Conservation (phyloP, 2,329 filamentous ascomycete genomes). For the Periconia sp. region DNA sequence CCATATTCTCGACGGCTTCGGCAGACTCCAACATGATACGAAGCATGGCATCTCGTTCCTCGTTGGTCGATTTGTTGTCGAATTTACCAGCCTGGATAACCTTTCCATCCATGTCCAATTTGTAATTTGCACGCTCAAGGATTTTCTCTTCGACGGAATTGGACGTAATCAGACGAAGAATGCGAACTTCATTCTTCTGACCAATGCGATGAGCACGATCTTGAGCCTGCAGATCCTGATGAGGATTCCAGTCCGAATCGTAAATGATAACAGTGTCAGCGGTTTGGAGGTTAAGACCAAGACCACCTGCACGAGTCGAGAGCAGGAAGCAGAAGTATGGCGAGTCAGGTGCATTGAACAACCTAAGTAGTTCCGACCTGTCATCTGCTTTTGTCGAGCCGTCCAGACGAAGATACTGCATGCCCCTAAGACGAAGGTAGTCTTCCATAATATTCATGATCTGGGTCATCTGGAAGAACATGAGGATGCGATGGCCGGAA, state of each 20-base stretch:
- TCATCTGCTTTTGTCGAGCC: conserved; percentile 98
- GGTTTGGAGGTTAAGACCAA: conserved; percentile 95
- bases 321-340: conserved; percentile 97
- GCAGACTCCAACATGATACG: conserved; percentile 88
- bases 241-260: conserved; percentile 99
- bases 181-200: conserved; percentile 99
- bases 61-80: conserved; percentile 98
- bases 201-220: conserved; percentile 99
- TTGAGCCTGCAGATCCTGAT: conserved; percentile 98
- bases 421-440: conserved; percentile 81
- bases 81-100: conserved; percentile 99
- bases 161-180: conserved; percentile 91
- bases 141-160: conserved; percentile 99
- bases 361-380: conserved; percentile 83
- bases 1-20: conserved; percentile 71
- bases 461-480: conserved; percentile 99
- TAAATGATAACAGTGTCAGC: conserved; percentile 99
- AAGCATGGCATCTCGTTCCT: conserved; percentile 95
- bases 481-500: conserved; percentile 91
- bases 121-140: conserved; percentile 93
- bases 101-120: conserved; percentile 99
- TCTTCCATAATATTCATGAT: conserved; percentile 99
- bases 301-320: conserved; percentile 97
- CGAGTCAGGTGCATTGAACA: conserved; percentile 89
- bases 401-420: conserved; percentile 90